phyloP scores from a whole-genome alignment of 2,329 filamentous ascomycete species.

The Aureobasidium sp. region DNA sequence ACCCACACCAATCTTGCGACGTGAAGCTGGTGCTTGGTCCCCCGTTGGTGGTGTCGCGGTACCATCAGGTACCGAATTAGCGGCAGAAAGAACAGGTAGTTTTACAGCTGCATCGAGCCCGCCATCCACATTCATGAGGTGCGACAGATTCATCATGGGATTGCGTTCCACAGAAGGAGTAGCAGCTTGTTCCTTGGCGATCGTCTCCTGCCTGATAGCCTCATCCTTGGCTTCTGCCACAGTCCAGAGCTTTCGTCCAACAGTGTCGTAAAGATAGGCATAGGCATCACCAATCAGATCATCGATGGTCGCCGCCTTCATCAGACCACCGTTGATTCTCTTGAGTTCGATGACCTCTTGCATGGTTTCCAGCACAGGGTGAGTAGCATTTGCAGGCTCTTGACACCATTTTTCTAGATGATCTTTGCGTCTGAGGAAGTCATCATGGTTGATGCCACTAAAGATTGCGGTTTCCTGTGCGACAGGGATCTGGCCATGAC shows the following conservation, averaged over 20 bases:
- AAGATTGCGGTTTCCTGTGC: constrained; percentile 60
- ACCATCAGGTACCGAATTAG: constrained; percentile 19
- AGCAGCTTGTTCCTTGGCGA: constrained; percentile 21
- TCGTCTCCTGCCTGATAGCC: constrained; percentile 15
- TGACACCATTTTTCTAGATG: constrained; percentile 55
- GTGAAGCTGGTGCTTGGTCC: constrained; percentile 17
- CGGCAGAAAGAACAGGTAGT: neutral
- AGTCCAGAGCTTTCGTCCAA: constrained; percentile 53
- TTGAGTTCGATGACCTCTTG: constrained; percentile 63
- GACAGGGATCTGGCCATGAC: constrained; percentile 49
- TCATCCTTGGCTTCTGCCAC: constrained; percentile 20
- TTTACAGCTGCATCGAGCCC: constrained; percentile 17
- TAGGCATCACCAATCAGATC: constrained; percentile 93
- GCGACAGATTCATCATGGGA: constrained; percentile 27
- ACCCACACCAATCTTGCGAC: constrained; percentile 52
- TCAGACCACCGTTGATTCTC: constrained; percentile 76
- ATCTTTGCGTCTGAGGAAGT: constrained; percentile 54
- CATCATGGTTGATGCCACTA: constrained; percentile 56
- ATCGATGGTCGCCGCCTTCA: constrained; percentile 80
- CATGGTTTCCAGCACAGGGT: constrained; percentile 53
- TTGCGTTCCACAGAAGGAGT: constrained; percentile 21
- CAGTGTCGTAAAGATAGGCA: constrained; percentile 63
- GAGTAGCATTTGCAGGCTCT: constrained; percentile 38
- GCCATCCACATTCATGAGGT: constrained; percentile 30
- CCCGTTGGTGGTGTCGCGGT: constrained; percentile 17